A percentile compares a stretch with the other conserved stretches of the same genome.
Evolutionary conservation across 2,329 filamentous ascomycete genomes (phyloP).

Genomic region (Fusarium nanum): DNA sequence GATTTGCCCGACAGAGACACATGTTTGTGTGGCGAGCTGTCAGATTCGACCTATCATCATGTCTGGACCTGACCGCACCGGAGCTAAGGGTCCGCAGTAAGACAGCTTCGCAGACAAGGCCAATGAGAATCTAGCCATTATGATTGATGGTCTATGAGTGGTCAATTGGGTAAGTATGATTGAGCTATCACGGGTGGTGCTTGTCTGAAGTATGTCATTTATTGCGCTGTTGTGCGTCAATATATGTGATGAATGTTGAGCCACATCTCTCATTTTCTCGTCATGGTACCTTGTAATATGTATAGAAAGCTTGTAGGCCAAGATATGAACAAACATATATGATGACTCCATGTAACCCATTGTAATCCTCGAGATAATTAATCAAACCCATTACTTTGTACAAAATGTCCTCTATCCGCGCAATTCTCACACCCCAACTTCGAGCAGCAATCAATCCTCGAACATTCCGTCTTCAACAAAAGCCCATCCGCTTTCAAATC

Average conservation of each 20-base stretch:
- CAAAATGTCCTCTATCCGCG: slow-evolving; percentile 9
- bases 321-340: not conserved
- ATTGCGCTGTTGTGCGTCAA: not conserved
- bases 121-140: not conserved
- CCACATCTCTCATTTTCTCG: not conserved
- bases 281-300: slow-evolving; percentile 4
- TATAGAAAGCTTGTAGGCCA: accelerated
- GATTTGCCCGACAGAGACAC: not conserved
- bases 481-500: not conserved
- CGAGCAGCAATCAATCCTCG: not conserved
- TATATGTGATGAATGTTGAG: not conserved
- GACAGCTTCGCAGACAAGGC: not conserved
- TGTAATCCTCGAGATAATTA: not conserved
- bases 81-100: slow-evolving; percentile 2
- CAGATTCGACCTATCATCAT: not conserved
- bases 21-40: not conserved
- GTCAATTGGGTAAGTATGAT: not conserved
- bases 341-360: too few species aligned
- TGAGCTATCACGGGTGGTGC: not conserved
- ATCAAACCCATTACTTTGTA: not conserved
- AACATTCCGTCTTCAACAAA: not conserved
- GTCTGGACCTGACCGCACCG: not conserved
- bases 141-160: not conserved
- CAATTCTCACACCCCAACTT: not conserved
- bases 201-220: not conserved